Conservation (phyloP, 2,329 filamentous ascomycete genomes). For the Leptographium galeiforme region DNA sequence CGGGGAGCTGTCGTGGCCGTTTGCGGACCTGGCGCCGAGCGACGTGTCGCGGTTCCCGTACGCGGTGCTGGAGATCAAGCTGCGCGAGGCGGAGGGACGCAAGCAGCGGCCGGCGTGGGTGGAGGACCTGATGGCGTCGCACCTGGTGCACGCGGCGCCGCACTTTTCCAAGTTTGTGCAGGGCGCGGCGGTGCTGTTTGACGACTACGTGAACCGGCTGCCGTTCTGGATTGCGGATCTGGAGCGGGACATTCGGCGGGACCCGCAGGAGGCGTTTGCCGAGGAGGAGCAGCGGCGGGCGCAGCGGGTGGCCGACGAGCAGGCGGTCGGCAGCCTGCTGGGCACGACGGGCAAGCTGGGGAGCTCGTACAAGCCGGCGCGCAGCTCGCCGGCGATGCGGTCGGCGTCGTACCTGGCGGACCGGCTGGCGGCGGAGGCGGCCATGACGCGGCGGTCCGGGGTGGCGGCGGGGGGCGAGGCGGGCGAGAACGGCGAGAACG, state of each 20-base stretch:
- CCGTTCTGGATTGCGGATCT: conserved; percentile 93
- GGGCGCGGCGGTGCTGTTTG: conserved; percentile 80
- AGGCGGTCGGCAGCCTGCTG: conserved; percentile 79
- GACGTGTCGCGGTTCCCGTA: conserved; percentile 87
- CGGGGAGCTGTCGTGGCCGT: conserved; percentile 71
- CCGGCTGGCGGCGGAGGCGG: conserved; percentile 25
- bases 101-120: conserved; percentile 77
- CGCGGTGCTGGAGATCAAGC: conserved; percentile 83
- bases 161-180: conserved; percentile 97
- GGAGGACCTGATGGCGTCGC: conserved; percentile 80
- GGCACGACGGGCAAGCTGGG: conserved; percentile 35
- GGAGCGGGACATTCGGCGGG: conserved; percentile 85
- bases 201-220: conserved; percentile 89
- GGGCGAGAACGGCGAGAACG: background rate
- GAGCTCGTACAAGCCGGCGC: conserved; percentile 42
- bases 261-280: conserved; percentile 80
- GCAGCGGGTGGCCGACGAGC: conserved; percentile 71
- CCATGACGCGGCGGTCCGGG: background rate
- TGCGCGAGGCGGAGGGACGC: conserved; percentile 46
- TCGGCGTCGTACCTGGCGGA: conserved; percentile 43
- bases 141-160: conserved; percentile 78
- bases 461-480: no score
- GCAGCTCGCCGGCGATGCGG: conserved; percentile 54
- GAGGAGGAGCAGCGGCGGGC: conserved; percentile 77
- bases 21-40: conserved; percentile 73